These are phyloP conservation scores for Verticillium longisporum DNA, from an alignment of 2,329 filamentous ascomycete species.

Conservation along the genomic window DNA sequence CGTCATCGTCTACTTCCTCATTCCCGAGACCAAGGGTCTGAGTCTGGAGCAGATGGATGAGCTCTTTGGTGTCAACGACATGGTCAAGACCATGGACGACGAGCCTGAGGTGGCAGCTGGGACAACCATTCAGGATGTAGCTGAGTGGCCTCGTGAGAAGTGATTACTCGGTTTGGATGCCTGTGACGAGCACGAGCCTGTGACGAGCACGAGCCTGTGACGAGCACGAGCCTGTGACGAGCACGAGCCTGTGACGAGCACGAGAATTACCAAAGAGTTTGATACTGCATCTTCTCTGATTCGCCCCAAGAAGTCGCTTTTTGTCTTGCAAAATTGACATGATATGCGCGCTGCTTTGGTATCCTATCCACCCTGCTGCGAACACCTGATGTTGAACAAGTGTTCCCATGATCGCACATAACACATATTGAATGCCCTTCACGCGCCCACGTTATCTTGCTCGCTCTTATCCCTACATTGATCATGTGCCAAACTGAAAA, in stretches of 20 bases:
- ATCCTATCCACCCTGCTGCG: background rate
- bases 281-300: background rate
- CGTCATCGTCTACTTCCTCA: constrained; percentile 58
- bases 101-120: constrained; percentile 18
- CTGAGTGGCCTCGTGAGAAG: background rate
- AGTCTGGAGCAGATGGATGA: constrained; percentile 60
- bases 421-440: background rate
- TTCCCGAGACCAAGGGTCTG: constrained; percentile 65
- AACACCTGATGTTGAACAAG: constrained; percentile 2
- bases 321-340: background rate
- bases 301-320: too few relatives aligned
- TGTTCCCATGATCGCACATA: background rate
- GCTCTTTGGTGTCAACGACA: constrained; percentile 53
- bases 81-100: constrained; percentile 22
- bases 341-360: background rate
- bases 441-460: background rate
- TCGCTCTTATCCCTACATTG: background rate
- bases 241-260: background rate
- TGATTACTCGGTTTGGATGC: background rate
- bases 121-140: constrained; percentile 35
- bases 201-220: background rate
- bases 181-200: background rate
- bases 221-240: background rate
- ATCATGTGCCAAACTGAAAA: background rate
- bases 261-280: background rate